Conservation (phyloP, 2,329 filamentous ascomycete species). For the Cryoendolithus antarcticus region DNA sequence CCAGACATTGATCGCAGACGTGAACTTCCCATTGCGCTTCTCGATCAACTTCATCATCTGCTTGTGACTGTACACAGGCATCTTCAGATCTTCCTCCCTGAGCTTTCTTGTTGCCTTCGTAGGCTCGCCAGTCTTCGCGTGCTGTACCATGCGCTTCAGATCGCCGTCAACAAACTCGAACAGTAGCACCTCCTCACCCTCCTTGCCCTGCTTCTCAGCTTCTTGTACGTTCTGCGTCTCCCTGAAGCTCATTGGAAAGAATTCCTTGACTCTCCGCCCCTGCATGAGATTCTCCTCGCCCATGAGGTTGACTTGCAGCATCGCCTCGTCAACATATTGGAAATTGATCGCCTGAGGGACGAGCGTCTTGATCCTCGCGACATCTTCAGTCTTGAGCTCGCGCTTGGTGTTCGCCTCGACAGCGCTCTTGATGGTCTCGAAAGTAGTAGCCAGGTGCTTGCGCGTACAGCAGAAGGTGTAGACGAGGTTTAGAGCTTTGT, state of each 20-base stretch:
- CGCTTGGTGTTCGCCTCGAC: conserved; percentile 73
- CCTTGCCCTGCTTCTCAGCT: conserved; percentile 13
- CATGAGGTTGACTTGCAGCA: conserved; percentile 67
- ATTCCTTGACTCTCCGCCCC: conserved; percentile 40
- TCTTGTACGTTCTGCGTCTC: conserved; percentile 26
- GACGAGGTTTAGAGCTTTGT: conserved; percentile 79
- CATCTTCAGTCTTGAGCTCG: conserved; percentile 59
- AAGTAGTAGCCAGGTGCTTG: conserved; percentile 83
- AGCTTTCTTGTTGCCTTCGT: conserved; percentile 55
- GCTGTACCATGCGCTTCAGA: conserved; percentile 64
- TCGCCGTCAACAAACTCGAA: conserved; percentile 93
- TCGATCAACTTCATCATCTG: conserved; percentile 84
- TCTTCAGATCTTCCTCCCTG: conserved; percentile 68
- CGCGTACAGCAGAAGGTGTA: conserved; percentile 91
- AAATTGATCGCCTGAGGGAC: conserved; percentile 72
- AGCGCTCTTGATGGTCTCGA: conserved; percentile 72
- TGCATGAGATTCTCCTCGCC: conserved; percentile 56
- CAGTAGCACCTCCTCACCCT: conserved; percentile 54
- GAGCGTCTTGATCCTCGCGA: conserved; percentile 68
- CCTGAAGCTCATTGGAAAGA: conserved; percentile 29
- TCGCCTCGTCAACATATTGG: conserved; percentile 71
- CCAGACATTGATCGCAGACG: conserved; percentile 62
- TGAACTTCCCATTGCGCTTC: conserved; percentile 76
- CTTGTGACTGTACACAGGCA: conserved; percentile 87
- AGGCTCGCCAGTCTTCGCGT: conserved; percentile 61